phyloP scores from a whole-genome alignment of 139 green algal species.

The Zygnema cylindricum region DNA sequence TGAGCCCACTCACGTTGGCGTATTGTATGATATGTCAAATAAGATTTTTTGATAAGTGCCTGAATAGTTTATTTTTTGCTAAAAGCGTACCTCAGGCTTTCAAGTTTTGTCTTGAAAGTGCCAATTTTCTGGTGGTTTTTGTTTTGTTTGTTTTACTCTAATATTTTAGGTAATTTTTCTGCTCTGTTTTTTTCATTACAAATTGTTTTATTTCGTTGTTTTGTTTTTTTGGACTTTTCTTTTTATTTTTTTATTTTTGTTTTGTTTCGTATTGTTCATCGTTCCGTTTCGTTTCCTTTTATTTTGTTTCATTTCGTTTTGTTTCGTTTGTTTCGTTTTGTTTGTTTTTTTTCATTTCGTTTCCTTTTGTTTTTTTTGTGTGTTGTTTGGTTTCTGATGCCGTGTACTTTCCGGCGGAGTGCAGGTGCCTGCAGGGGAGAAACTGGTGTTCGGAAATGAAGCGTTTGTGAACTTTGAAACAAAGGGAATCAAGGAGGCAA shows the following conservation, averaged over 20 bases:
- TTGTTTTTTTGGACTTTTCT: background rate
- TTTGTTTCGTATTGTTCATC: no score
- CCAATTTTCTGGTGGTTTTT: background rate
- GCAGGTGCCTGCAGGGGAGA: slow-evolving; percentile 80
- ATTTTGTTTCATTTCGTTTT: background rate
- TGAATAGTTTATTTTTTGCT: no score
- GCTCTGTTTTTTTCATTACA: background rate
- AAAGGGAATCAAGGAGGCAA: slow-evolving; percentile 57
- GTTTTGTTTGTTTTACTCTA: slow-evolving; percentile 11
- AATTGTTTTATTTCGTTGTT: background rate
- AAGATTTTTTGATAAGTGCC: no score
- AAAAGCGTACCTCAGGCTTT: no score
- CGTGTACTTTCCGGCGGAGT: no score
- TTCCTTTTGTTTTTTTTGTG: no score
- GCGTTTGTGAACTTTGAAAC: slow-evolving; percentile 76
- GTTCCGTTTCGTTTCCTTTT: background rate
- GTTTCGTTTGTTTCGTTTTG: background rate
- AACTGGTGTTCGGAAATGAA: slow-evolving; percentile 78
- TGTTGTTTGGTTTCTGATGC: background rate
- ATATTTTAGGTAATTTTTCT: background rate
- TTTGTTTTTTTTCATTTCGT: no score
- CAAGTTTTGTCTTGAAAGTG: background rate
- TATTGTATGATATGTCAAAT: no score
- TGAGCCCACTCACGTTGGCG: no score
- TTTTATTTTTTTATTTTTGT: slow-evolving; percentile 1